These are phyloP conservation scores for Areca catechu DNA, from an alignment of 176 grass and related monocot genomes.

Conservation along the genomic window DNA sequence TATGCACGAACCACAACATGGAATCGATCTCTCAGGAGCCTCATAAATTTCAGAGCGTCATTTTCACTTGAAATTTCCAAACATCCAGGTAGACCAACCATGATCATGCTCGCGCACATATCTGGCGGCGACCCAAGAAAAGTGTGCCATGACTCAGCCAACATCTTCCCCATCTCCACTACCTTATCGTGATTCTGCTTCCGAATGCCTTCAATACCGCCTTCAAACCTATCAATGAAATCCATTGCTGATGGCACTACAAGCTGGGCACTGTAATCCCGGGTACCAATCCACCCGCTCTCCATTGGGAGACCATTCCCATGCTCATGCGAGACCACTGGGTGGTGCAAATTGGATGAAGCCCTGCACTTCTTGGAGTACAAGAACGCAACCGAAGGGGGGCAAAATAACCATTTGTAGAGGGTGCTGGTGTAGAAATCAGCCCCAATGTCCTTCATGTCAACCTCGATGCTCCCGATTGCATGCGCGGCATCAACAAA, in stretches of 20 bases:
- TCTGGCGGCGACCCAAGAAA: conserved; percentile 66
- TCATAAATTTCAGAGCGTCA: conserved; percentile 57
- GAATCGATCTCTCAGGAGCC: conserved; percentile 63
- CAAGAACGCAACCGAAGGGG: conserved; percentile 72
- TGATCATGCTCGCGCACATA: conserved; percentile 85
- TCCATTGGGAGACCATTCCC: conserved; percentile 84
- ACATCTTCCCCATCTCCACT: conserved; percentile 83
- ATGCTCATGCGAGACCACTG: conserved; percentile 84
- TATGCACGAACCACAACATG: conserved; percentile 83
- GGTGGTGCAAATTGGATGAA: conserved; percentile 61
- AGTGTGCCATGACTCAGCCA: conserved; percentile 82
- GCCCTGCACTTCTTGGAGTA: conserved; percentile 40
- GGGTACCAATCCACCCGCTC: conserved; percentile 86
- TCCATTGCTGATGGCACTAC: conserved; percentile 66
- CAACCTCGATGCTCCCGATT: conserved; percentile 69
- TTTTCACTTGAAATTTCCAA: conserved; percentile 45
- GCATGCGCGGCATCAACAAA: conserved; percentile 82
- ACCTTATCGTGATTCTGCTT: conserved; percentile 75
- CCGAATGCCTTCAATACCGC: conserved; percentile 76
- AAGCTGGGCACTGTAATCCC: conserved; percentile 88
- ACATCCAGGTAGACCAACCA: conserved; percentile 73
- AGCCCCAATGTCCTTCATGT: conserved; percentile 71
- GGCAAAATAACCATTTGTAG: conserved; percentile 98
- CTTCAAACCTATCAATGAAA: conserved; percentile 74
- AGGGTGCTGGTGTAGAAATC: conserved; percentile 98